Evolutionary conservation across 2,329 filamentous ascomycete species (phyloP), one percentile per base, ranked within the genome.

Genomic region (Fusarium ambrosium): DNA sequence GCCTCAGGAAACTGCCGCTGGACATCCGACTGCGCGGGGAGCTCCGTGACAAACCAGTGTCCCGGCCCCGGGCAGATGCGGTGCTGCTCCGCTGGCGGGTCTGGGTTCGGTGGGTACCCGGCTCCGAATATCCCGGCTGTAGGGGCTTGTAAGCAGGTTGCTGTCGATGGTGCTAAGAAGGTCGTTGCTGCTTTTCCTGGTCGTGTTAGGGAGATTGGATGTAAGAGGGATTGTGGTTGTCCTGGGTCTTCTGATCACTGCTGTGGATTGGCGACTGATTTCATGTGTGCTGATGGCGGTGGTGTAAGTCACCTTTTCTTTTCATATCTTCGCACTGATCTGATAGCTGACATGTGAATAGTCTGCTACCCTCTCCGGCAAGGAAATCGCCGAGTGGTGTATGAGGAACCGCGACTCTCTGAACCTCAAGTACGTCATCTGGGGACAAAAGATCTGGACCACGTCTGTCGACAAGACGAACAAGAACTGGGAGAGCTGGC

Each of bases 361-460:
- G 84, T 68, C 75, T 3, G 80, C 81, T 59, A 83, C 83, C 9
- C 71, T 82, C 22, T 83, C 82, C 2, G 86, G 86, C 10, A 80
- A 81, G 24, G 79, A 84, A 37, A 86, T 88, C 37, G 86, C 86
- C 2, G 85, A 88, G 75, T 88, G 86, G 85, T 80, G 85, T 27
- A 87, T 87, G 86, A 82, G 83, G 36, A 85, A 87, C 70, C 81
- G 82, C 16, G 74, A 53, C 29, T 39, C 78, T 6, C 81, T 87
- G 9, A 83, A 84, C 66, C 77, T 88, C 74, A 87, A 85, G 77
- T 88, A 88, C 69, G 82, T 88, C 58, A 87, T 87, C 72, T 88
- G 85, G 85, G 86, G 85, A 20, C 86, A 87, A 79, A 83, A 80
- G 69, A 87, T 88, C 75, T 87, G 85, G 86, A 82, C 80, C 60